Base-by-base conservation (phyloP, 768 basidiomycete genomes). In the Vishniacozyma victoriae region DNA sequence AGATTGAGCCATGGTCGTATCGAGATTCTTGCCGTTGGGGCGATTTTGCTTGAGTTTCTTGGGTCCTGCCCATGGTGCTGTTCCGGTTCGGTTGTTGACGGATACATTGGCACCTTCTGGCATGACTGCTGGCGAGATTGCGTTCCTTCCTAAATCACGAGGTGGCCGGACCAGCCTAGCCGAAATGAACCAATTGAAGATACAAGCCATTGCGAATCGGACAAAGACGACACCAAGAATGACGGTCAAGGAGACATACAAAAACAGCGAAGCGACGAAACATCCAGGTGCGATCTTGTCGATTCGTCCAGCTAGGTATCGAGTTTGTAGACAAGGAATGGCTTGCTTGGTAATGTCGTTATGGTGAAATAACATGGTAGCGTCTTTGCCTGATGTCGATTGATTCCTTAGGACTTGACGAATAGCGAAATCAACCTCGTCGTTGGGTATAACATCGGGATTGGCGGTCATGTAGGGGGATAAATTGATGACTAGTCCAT, bases 261-360 rank as follows among this genome's bases (percentile, higher is more conserved):
- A 83, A 70, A 97, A 82, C 22, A 97, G 76, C 38, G 81, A 79
- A 25, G 90, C 85, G 31, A 90, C 82, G 72, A 96, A 92, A 73
- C 95, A 99, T 6, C 93, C 93, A 5, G 95, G 89, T 0, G 91
- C 84, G 66, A 95, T 77, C 74, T 96, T 95, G 76, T 96, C 95
- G 55, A 99, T 96, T 68, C 86, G 85, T 18, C 95, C 95, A 0
- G 91, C 92, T 42, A 80, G 80, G 72, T 95, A 99, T 12, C 95
- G 82, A 61, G 87, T 75, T 44, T 78, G 77, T 44, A 99, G 77
- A 72, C 95, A 99, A 9, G 81, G 78, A 3, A 95, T 77, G 19
- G 86, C 82, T 9, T 77, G 75, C 52, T 79, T 76, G 48, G 88
- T 79, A 44, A 79, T 78, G 5, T 77, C 57, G 37, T 82, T 79